A percentile compares a stretch with the other conserved stretches of the same genome.
Evolutionary conservation across 2,329 filamentous ascomycete species (phyloP).

Genomic region (Cucurbitaria berberidis): DNA sequence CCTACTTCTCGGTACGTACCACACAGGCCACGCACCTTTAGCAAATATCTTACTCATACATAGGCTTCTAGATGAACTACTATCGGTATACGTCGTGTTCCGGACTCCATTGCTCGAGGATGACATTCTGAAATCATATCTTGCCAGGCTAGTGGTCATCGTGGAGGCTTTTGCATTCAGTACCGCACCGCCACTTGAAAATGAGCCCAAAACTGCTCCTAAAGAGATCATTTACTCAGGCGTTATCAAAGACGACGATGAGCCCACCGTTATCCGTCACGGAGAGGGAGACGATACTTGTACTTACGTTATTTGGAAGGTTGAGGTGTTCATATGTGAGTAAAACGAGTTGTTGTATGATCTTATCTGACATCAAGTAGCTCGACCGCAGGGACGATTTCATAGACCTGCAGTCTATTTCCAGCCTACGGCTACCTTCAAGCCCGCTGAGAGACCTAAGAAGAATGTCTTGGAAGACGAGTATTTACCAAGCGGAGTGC

Average conservation of each 20-base stretch:
- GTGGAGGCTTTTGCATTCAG: constrained; percentile 69
- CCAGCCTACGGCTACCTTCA: constrained; percentile 61
- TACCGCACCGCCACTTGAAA: constrained; percentile 53
- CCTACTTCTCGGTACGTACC: constrained; percentile 72
- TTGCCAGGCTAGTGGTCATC: constrained; percentile 68
- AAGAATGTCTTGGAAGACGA: constrained; percentile 59
- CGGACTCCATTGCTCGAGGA: constrained; percentile 68
- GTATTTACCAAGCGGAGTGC: constrained; percentile 72
- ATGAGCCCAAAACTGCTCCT: constrained; percentile 44
- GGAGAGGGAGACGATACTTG: constrained; percentile 30
- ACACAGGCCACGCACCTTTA: constrained; percentile 41
- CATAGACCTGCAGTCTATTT: constrained; percentile 72
- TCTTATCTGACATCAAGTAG: constrained; percentile 26
- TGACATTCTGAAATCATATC: constrained; percentile 61
- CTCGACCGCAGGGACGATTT: constrained; percentile 63
- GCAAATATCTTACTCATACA: constrained; percentile 58
- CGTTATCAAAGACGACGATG: constrained; percentile 40
- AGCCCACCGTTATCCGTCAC: constrained; percentile 41
- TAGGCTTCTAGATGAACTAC: constrained; percentile 71
- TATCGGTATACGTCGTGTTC: constrained; percentile 72
- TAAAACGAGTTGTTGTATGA: too few species aligned
- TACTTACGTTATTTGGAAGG: constrained; percentile 49
- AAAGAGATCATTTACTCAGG: constrained; percentile 66
- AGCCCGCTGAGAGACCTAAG: constrained; percentile 56
- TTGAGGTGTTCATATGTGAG: constrained; percentile 47